A percentile compares a stretch with the other conserved stretches of the same genome.
phyloP scores from a whole-genome alignment of 441 rosid genomes.

The Geranium incanum region DNA sequence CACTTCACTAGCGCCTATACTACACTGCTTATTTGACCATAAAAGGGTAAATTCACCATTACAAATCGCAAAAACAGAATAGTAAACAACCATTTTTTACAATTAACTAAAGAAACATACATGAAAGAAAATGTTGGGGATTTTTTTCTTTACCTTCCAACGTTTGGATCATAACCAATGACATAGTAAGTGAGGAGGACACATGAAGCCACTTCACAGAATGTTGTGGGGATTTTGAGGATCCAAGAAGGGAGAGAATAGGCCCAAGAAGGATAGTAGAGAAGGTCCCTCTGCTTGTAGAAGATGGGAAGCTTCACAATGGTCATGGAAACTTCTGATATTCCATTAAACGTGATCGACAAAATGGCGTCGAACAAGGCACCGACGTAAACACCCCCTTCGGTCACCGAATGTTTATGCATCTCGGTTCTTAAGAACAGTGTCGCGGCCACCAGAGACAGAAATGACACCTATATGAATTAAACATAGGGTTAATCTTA shows the following conservation, averaged over 20 bases:
- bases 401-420: conserved; percentile 33
- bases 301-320: conserved; percentile 72
- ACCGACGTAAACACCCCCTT: conserved; percentile 54
- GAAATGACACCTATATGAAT: conserved; percentile 34
- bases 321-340: conserved; percentile 63
- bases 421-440: conserved; percentile 57
- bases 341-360: conserved; percentile 57
- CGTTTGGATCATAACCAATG: conserved; percentile 63
- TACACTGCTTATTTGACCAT: too few relatives aligned
- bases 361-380: conserved; percentile 48
- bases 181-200: conserved; percentile 60
- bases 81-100: too few relatives aligned
- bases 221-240: conserved; percentile 54
- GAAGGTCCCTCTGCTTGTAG: conserved; percentile 68
- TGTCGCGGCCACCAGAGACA: conserved; percentile 45
- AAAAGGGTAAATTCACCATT: too few relatives aligned
- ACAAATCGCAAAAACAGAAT: too few relatives aligned
- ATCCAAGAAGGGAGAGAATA: conserved; percentile 67
- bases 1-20: too few relatives aligned
- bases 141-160: conserved; percentile 38
- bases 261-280: conserved; percentile 69
- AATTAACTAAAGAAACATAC: too few relatives aligned
- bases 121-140: background rate
- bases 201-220: conserved; percentile 55
- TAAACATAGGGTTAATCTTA: conserved; percentile 12